These are phyloP conservation scores for Hypocrella siamensis DNA, from an alignment of 2,329 filamentous ascomycete species.

Conservation along the genomic window DNA sequence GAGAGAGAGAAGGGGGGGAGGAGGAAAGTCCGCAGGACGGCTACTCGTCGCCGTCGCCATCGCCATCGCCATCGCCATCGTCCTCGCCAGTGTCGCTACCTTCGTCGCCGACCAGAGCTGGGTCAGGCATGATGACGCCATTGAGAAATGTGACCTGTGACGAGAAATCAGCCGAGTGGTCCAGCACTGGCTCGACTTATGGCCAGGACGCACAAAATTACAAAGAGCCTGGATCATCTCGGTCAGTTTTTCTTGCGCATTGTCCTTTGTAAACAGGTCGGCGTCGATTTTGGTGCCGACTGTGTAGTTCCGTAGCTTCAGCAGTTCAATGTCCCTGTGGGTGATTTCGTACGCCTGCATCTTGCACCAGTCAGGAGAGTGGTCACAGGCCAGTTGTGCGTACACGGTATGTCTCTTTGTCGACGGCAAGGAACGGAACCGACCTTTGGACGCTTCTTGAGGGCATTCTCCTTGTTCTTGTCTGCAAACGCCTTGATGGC, in stretches of 20 bases:
- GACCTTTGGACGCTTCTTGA: slow-evolving; percentile 81
- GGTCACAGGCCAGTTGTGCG: not conserved
- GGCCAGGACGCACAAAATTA: slow-evolving; percentile 47
- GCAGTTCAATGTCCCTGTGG: slow-evolving; percentile 64
- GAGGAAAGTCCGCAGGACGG: not conserved
- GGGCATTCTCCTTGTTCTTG: slow-evolving; percentile 55
- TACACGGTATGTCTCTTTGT: not conserved
- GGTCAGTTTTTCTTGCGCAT: slow-evolving; percentile 49
- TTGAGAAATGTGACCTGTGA: slow-evolving; percentile 56
- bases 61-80: slow-evolving; percentile 4
- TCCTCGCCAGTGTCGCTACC: slow-evolving; percentile 19
- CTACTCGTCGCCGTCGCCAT: slow-evolving; percentile 2
- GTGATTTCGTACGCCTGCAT: slow-evolving; percentile 55
- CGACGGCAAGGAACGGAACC: slow-evolving; percentile 8
- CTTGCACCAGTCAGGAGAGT: not conserved
- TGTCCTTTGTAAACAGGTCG: slow-evolving; percentile 41
- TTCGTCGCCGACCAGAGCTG: slow-evolving; percentile 25
- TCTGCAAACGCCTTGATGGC: slow-evolving; percentile 54
- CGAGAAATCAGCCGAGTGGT: not conserved
- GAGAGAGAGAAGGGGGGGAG: not conserved
- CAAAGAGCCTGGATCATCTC: slow-evolving; percentile 52
- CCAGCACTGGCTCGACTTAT: not conserved
- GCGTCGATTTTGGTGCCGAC: slow-evolving; percentile 53
- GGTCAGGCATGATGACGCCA: slow-evolving; percentile 58
- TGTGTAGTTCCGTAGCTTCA: slow-evolving; percentile 70